A percentile compares a stretch with the other conserved stretches of the same genome.
phyloP scores from a whole-genome alignment of 768 basidiomycete species.

The Leccinum subgranulosum region DNA sequence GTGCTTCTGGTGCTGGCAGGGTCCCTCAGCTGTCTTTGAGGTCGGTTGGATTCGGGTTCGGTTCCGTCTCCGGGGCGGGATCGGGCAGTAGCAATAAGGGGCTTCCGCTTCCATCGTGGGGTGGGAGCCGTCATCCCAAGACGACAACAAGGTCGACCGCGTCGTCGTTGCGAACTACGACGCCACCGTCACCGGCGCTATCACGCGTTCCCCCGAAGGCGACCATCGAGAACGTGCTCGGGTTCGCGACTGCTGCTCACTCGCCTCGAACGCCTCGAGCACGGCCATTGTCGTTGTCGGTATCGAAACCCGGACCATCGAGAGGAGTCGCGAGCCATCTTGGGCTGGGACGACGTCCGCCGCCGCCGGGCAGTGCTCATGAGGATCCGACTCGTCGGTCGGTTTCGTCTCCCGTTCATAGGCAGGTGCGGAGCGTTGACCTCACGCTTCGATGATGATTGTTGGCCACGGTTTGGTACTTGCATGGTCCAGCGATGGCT shows the following conservation, averaged over 20 bases:
- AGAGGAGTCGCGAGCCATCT: not conserved
- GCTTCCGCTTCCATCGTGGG: conserved; percentile 19
- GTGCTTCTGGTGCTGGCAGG: not conserved
- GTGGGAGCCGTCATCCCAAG: not conserved
- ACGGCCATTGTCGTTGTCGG: not conserved
- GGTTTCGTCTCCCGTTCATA: conserved; percentile 4
- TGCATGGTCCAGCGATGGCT: not conserved
- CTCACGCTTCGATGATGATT: not conserved
- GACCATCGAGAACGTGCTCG: not conserved
- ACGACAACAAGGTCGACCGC: conserved; percentile 1
- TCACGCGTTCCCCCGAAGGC: not conserved
- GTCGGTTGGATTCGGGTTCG: not conserved
- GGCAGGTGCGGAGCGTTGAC: conserved; percentile 1
- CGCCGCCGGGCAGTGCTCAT: not conserved
- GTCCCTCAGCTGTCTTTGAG: conserved; percentile 9
- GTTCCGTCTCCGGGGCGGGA: not conserved
- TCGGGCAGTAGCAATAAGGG: not conserved
- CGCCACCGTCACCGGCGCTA: not conserved
- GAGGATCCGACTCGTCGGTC: conserved; percentile 1
- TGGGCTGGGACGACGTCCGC: not conserved
- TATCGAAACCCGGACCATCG: not conserved
- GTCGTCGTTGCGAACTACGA: not conserved
- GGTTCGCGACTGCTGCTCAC: not conserved
- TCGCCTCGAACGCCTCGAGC: not conserved
- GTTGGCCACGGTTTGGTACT: not conserved